Evolutionary conservation across 371 early-diverging fungal species (phyloP).

Genomic region (Syncephalastrum monosporum): DNA sequence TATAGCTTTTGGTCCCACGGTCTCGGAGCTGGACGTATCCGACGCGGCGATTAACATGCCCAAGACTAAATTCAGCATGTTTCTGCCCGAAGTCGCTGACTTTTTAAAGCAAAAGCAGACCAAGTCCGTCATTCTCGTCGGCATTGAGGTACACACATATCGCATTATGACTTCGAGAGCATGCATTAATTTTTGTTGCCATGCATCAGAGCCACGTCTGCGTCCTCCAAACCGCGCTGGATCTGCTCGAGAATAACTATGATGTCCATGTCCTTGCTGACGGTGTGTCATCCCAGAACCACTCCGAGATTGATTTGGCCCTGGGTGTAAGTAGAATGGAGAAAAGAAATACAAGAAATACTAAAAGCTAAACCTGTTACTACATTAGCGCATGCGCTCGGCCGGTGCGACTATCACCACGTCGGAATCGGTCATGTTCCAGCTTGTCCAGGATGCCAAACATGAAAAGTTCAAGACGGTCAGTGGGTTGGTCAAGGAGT

Average conservation of each 20-base stretch:
- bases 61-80: constrained; percentile 95
- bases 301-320: constrained; percentile 83
- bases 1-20: constrained; percentile 82
- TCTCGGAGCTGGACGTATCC: constrained; percentile 72
- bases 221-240: constrained; percentile 90
- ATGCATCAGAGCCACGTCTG: constrained; percentile 84
- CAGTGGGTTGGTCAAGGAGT: constrained; percentile 81
- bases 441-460: constrained; percentile 79
- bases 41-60: constrained; percentile 51
- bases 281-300: constrained; percentile 88
- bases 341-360: neutral
- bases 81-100: constrained; percentile 62
- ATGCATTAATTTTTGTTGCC: too few relatives aligned
- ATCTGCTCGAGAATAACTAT: constrained; percentile 71
- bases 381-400: constrained; percentile 59
- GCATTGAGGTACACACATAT: constrained; percentile 73
- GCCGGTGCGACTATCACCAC: constrained; percentile 83
- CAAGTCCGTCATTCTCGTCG: constrained; percentile 83
- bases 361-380: too few relatives aligned
- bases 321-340: constrained; percentile 56
- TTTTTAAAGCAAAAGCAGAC: constrained; percentile 56
- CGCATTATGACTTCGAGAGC: too few relatives aligned
- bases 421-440: constrained; percentile 92
- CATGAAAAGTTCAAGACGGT: constrained; percentile 80
- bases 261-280: constrained; percentile 89